A percentile compares a stretch with the other conserved stretches of the same genome.
Conservation (phyloP, 2,329 filamentous ascomycete species). For the Diplodia scrobiculata region DNA sequence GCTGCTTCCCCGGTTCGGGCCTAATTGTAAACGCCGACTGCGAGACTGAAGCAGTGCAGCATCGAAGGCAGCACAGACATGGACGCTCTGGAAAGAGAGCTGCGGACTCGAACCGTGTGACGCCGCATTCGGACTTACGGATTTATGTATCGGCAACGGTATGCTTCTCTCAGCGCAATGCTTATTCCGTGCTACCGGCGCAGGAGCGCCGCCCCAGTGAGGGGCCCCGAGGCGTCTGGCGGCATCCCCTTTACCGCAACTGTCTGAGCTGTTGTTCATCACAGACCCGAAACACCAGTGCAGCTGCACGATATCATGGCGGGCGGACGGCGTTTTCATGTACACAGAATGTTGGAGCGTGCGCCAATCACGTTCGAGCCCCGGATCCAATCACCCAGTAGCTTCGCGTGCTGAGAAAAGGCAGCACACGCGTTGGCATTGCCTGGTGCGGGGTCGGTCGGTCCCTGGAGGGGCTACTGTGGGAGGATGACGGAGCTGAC, state of each 20-base stretch:
- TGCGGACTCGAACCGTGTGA: conserved; percentile 23
- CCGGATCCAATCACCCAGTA: neutral
- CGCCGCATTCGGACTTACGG: conserved; percentile 20
- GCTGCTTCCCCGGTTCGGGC: conserved; percentile 7
- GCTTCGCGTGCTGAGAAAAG: conserved; percentile 3
- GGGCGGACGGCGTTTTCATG: neutral
- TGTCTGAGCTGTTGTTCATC: conserved; percentile 10
- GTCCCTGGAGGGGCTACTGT: conserved; percentile 24
- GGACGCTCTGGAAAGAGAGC: conserved; percentile 29
- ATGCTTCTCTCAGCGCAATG: neutral
- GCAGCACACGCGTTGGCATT: conserved; percentile 4
- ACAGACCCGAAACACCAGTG: neutral
- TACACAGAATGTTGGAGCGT: neutral
- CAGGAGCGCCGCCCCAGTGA: neutral
- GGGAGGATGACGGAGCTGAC: conserved; percentile 25
- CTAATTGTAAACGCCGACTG: conserved; percentile 19
- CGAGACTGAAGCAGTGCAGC: conserved; percentile 20
- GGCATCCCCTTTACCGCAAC: conserved; percentile 7
- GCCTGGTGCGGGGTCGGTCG: conserved; percentile 22
- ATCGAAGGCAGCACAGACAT: conserved; percentile 29
- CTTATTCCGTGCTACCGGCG: conserved; percentile 2
- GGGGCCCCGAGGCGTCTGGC: conserved; percentile 4
- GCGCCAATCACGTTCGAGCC: neutral
- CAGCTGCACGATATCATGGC: neutral
- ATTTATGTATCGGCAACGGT: conserved; percentile 5